Base-by-base conservation (phyloP, 2,329 filamentous ascomycete genomes). In the Beauveria australis region DNA sequence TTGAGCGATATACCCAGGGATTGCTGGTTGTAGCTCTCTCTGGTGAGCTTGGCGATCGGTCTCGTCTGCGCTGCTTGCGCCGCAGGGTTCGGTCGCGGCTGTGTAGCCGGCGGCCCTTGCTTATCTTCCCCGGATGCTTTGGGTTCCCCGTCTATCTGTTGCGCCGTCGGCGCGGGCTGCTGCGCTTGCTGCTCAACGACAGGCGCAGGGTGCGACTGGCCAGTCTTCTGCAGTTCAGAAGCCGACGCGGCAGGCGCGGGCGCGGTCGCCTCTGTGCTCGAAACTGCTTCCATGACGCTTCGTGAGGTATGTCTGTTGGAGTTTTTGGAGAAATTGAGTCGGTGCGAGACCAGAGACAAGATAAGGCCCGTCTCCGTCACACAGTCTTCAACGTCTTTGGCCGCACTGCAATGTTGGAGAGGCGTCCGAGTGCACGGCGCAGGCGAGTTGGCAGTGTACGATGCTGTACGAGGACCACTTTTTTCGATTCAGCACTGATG, bases 1-100 rank as follows among this genome's bases (percentile, higher is more conserved):
- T 91, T 85, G 52, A 89, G 79, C 41, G 79, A 78, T 52, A 75
- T 74, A 63, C 88, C 88, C 57, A 92, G 81, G 63, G 89, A 89
- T 74, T 89, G 84, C 64, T 81, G 71, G 68, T 85, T 85, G 68
- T 75, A 84, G 55, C 73, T 72, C 69, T 87, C 83, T 67, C 83
- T 81, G 54, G 71, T 71, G 56, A 68, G 64, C 43, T 66, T 60
- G 57, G 67, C 64, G 3, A 64, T 60, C 56, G 69, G 72, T 59
- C 67, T 33, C 30, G 67, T 66, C 60, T 64, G 66, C 28, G 63
- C 61, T 60, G 61, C 63, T 60, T 66, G 60, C 57, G 56, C 49
- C 43, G 43, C 59, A 22, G 40, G 30, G 59, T 63, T 61, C 28
- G 62, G 44, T 24, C 53, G 53, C 26, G 64, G 53, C 16, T 48